Evolutionary conservation across 2,329 filamentous ascomycete species (phyloP).

Genomic region (Gyromitra esculenta): DNA sequence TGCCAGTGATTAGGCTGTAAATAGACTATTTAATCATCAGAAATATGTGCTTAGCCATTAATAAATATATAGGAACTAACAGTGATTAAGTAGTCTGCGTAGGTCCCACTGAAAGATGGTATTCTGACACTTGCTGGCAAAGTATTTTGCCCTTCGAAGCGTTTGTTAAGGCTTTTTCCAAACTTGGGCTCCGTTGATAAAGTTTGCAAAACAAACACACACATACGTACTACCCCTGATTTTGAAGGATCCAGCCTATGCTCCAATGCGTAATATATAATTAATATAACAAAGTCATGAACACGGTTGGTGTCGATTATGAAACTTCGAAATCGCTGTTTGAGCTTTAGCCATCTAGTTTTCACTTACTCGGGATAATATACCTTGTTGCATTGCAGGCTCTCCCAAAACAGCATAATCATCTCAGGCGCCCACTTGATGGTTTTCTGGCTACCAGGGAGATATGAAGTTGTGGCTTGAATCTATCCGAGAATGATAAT

Average conservation of each 20-base stretch:
- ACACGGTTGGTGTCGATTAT: conserved; percentile 94
- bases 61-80: conserved; percentile 65
- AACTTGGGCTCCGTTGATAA: conserved; percentile 93
- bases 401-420: conserved; percentile 97
- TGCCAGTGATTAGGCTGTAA: conserved; percentile 87
- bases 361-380: neutral
- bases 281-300: conserved; percentile 89
- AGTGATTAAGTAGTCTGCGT: conserved; percentile 92
- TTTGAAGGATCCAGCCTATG: conserved; percentile 85
- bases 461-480: conserved; percentile 85
- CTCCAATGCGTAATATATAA: conserved; percentile 91
- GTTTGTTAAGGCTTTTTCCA: conserved; percentile 86
- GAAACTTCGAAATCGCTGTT: conserved; percentile 82
- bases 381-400: conserved; percentile 90
- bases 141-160: conserved; percentile 87
- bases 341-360: conserved; percentile 19
- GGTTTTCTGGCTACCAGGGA: conserved; percentile 82
- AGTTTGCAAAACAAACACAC: conserved; percentile 94
- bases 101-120: conserved; percentile 84
- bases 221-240: conserved; percentile 94
- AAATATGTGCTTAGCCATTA: conserved; percentile 5
- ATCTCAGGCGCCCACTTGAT: conserved; percentile 92
- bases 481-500: conserved; percentile 64
- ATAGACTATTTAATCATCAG: conserved; percentile 72
- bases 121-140: conserved; percentile 84